A percentile compares a stretch with the other conserved stretches of the same genome.
Conservation (phyloP, 129 eudicot species). For the Logfia minima region DNA sequence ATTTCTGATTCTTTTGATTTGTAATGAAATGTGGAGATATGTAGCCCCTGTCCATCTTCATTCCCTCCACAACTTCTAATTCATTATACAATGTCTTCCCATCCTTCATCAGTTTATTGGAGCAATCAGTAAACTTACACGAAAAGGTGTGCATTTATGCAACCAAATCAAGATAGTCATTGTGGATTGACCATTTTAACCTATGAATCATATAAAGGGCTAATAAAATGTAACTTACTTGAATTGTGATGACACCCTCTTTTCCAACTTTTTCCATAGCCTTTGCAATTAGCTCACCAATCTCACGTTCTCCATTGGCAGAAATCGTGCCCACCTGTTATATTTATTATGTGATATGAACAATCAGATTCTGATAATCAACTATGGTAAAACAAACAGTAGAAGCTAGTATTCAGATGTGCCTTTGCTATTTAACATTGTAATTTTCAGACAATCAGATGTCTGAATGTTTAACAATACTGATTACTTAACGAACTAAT, state of each 20-base stretch:
- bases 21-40: slow-evolving; percentile 84
- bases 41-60: slow-evolving; percentile 90
- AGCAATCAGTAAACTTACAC: background rate
- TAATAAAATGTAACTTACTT: slow-evolving; percentile 35
- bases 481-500: background rate
- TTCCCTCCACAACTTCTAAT: slow-evolving; percentile 88
- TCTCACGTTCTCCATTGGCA: slow-evolving; percentile 84
- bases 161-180: background rate
- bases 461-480: background rate
- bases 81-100: slow-evolving; percentile 76
- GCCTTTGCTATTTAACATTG: background rate
- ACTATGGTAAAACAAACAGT: background rate
- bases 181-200: background rate
- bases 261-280: slow-evolving; percentile 91
- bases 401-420: background rate
- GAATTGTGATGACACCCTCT: slow-evolving; percentile 84
- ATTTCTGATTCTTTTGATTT: slow-evolving; percentile 75
- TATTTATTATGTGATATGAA: background rate
- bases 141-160: background rate
- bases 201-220: background rate
- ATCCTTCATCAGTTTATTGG: slow-evolving; percentile 44
- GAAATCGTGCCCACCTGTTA: slow-evolving; percentile 78
- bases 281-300: slow-evolving; percentile 83
- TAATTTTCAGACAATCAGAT: background rate
- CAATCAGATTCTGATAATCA: background rate